Conservation (phyloP, 441 rosid genomes). For the Capsella rubella region DNA sequence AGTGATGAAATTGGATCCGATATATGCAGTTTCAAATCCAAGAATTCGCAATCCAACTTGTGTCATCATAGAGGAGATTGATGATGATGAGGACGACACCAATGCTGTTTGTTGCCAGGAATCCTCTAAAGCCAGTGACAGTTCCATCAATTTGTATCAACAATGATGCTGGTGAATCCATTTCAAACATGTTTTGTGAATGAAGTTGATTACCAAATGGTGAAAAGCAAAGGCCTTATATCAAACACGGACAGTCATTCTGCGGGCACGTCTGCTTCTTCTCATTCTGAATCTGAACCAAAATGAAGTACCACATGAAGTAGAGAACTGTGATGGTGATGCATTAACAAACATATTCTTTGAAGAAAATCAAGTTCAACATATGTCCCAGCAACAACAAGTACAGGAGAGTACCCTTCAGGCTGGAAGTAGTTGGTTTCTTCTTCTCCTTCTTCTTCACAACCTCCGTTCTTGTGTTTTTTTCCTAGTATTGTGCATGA, state of each 20-base stretch:
- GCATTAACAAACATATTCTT: constrained; percentile 44
- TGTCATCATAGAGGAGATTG: constrained; percentile 20
- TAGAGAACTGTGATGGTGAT: constrained; percentile 38
- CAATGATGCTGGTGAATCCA: constrained; percentile 20
- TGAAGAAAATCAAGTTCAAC: constrained; percentile 44
- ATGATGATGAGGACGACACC: constrained; percentile 53
- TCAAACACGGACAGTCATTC: neutral
- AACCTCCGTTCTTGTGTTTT: too few relatives aligned
- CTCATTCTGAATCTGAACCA: neutral
- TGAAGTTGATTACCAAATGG: neutral
- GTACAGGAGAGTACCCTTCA: constrained; percentile 18
- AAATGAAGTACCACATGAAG: constrained; percentile 39
- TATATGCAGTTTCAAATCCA: constrained; percentile 20
- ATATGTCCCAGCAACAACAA: constrained; percentile 39
- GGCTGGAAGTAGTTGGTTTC: too few relatives aligned
- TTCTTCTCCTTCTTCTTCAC: too few relatives aligned
- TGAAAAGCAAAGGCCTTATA: neutral
- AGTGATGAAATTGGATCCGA: neutral
- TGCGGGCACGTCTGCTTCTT: constrained; percentile 32
- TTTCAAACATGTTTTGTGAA: neutral
- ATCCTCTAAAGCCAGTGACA: constrained; percentile 45
- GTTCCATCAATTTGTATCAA: constrained; percentile 35
- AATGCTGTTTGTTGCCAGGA: constrained; percentile 56
- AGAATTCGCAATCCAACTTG: constrained; percentile 53
- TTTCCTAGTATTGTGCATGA: neutral